Base-by-base conservation (phyloP, 441 rosid species). In the Populus hybrid region DNA sequence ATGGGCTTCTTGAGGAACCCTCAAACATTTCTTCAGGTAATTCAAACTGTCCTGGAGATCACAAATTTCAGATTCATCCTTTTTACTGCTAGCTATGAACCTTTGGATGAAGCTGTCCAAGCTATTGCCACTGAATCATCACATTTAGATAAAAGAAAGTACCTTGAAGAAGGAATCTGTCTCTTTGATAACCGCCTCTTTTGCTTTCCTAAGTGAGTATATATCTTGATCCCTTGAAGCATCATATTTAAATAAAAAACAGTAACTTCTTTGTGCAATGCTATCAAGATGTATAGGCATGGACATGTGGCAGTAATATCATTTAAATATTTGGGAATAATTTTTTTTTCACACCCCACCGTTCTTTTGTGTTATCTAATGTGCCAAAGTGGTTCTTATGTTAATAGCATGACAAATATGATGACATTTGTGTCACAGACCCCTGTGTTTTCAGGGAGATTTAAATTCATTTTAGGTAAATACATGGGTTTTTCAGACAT, bases 1-100 rank as follows among this genome's bases (percentile, higher is more conserved):
- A 88, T 93, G 97, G 99, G 99, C n/a, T 92, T 89, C 80, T 64
- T 95, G 81, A 85, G 65, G 88, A 90, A 91, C 74, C 93, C 98
- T 24, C 75, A 59, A 80, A 91, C 91, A 80, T 95, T 93, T 84
- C 90, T 93, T 76, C 81, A 61, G 79, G 91, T 93, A 76, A 85
- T 93, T 66, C 85, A 87, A 83, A 84, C 88, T 81, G 91, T 91
- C 79, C 71, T 87, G 69, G 81, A 83, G 82, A 86, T 88, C 77
- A 85, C 95, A 84, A 81, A 73, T 79, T 82, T 85, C 87, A 91
- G 91, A 81, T 88, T 95, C 82, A 83, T 93, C 86, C 87, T 95
- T 74, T 89, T 91, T 77, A 91, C 97, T n/a, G 92, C 94, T 69
- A 90, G 91, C 57, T 89, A 89, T 73, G 87, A 88, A 84, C 94